phyloP scores from a whole-genome alignment of 2,329 filamentous ascomycete species.

The Aschersonia sp. region DNA sequence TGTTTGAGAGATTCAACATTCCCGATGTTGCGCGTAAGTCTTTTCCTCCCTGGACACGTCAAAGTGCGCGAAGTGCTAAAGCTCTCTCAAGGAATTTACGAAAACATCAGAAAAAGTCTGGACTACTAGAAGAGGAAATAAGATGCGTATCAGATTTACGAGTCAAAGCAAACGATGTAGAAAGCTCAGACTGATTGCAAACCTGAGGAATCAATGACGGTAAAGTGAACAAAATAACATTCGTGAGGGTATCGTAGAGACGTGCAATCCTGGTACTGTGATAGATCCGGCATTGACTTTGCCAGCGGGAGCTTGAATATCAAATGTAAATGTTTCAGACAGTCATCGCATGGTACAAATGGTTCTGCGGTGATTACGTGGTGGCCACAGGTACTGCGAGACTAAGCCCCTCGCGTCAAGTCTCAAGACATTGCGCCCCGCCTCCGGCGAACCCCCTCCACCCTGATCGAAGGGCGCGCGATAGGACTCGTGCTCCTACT shows the following conservation, averaged over 20 bases:
- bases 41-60: neutral
- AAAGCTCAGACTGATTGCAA: too few relatives aligned
- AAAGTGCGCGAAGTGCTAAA: too few relatives aligned
- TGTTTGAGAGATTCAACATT: slow-evolving; percentile 68
- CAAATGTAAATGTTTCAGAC: neutral
- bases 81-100: slow-evolving; percentile 44
- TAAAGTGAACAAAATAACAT: too few relatives aligned
- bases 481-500: too few relatives aligned
- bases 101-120: slow-evolving; percentile 51
- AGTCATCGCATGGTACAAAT: neutral
- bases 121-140: slow-evolving; percentile 33
- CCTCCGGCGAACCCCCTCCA: neutral
- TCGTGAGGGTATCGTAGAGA: too few relatives aligned
- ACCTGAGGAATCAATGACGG: too few relatives aligned
- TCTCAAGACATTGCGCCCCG: neutral
- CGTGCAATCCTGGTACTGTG: too few relatives aligned
- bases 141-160: too few relatives aligned
- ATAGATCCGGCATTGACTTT: too few relatives aligned
- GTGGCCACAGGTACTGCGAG: neutral
- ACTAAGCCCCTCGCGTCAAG: neutral
- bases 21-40: slow-evolving; percentile 77
- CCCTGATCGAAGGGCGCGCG: too few relatives aligned
- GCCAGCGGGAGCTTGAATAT: neutral
- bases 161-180: too few relatives aligned
- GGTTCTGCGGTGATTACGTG: neutral